Conservation (phyloP, 495 filamentous ascomycete species). For the Darksidea phi region DNA sequence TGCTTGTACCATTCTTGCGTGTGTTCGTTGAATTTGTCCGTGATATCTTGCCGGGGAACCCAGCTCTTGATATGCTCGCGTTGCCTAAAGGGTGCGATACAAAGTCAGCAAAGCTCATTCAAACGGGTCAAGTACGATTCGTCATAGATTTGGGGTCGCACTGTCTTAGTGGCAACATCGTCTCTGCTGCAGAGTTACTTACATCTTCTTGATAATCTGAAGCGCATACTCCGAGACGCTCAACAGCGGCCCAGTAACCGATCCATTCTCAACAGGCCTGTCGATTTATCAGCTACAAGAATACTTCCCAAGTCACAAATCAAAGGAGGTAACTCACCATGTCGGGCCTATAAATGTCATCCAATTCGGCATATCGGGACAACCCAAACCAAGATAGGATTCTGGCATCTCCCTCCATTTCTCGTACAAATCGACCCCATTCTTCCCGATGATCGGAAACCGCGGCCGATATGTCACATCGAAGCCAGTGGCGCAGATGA, state of each 20-base stretch:
- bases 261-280: constrained; percentile 42
- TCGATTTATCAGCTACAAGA: background rate
- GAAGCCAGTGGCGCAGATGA: constrained; percentile 46
- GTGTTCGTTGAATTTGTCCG: constrained; percentile 42
- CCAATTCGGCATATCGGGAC: constrained; percentile 44
- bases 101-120: no score
- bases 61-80: constrained; percentile 42
- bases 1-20: constrained; percentile 45
- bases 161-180: no score
- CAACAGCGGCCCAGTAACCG: constrained; percentile 38
- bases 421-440: constrained; percentile 39
- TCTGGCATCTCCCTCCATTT: constrained; percentile 42
- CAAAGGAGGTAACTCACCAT: constrained; percentile 11
- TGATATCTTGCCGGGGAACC: constrained; percentile 41
- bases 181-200: no score
- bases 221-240: constrained; percentile 39
- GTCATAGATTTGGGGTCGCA: no score
- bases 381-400: constrained; percentile 39
- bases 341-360: constrained; percentile 40
- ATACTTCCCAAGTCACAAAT: no score
- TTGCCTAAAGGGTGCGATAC: constrained; percentile 15
- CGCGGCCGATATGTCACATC: constrained; percentile 42
- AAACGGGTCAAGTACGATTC: no score
- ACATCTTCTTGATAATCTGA: constrained; percentile 44
- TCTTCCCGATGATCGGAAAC: constrained; percentile 41